Base-by-base conservation (phyloP, 2,329 filamentous ascomycete species). In the Hyphodiscus sp. region DNA sequence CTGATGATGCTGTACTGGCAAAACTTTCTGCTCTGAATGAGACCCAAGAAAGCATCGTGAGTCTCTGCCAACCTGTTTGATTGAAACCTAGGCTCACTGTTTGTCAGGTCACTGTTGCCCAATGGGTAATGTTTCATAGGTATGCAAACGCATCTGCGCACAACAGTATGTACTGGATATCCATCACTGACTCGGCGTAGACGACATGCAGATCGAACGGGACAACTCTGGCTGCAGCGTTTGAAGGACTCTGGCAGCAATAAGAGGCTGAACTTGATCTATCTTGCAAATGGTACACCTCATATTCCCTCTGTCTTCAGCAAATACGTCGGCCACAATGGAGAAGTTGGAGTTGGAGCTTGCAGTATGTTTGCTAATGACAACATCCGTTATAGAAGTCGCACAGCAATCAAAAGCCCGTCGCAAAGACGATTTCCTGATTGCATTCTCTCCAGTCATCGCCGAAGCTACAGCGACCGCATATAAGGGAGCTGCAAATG, bases 51-150 rank as follows among this genome's bases (percentile, higher is more conserved):
- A 95, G 91, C 73, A 97, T 99, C 67, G 82, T 67, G 53, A 58
- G 66, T 64, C 41, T 23, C 38, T 13, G 20, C 33, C 23, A 26
- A 16, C 23, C 41, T 29, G 11, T 43, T 15, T 15, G 41, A 54
- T 55, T 50, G 47, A 41, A 30, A 19, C 20, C 38, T 54, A 38
- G 56, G 30, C 41, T 53, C 23, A 52, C 44, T 26, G 3, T 20
- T 47, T 50, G 33, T 2, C 46, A 67, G 66, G 83, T 95, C 57
- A 92, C 89, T 38, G 91, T 95, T 58, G 91, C 94, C 54, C 92
- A 97, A 83, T 99, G 95, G 95, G 94, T 99, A 58, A 95, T 99
- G 87, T 99, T 99, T 70, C 92, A 99, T 74, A 87, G 91, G 91
- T 95, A 83, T 58, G 70, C 60, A 48, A 53, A 55, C 47, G 43